These are phyloP conservation scores for Conticribra guillardii DNA, from an alignment of 108 stramenopile genomes.

Conservation along the genomic window DNA sequence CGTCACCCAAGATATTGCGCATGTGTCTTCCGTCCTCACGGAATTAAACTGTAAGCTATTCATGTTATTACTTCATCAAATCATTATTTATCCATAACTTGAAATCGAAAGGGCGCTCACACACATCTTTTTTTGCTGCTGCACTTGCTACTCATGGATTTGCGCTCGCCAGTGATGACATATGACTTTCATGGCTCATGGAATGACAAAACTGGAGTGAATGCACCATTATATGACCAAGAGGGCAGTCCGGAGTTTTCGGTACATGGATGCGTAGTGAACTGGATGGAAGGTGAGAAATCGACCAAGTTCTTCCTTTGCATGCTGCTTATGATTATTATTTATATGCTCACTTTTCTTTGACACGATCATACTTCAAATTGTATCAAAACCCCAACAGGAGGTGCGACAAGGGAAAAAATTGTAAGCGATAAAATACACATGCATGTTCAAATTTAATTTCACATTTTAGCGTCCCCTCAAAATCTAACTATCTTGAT, in stretches of 20 bases:
- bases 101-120: too few relatives aligned
- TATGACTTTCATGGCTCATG: constrained; percentile 48
- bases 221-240: constrained; percentile 26
- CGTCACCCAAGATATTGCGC: constrained; percentile 21
- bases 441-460: too few relatives aligned
- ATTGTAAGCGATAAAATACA: not conserved
- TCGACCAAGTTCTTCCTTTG: not conserved
- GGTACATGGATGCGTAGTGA: constrained; percentile 21
- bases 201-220: constrained; percentile 25
- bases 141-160: too few relatives aligned
- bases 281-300: constrained; percentile 11
- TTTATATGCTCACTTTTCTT: too few relatives aligned
- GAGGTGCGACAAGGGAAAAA: constrained; percentile 16
- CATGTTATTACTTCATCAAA: not conserved
- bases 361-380: too few relatives aligned
- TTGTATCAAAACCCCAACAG: too few relatives aligned
- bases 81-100: too few relatives aligned
- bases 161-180: constrained; percentile 30
- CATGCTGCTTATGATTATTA: too few relatives aligned
- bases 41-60: constrained; percentile 22
- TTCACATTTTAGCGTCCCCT: too few relatives aligned
- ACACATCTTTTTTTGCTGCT: too few relatives aligned
- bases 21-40: constrained; percentile 25
- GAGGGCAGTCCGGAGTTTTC: constrained; percentile 14
- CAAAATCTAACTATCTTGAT: too few relatives aligned